A percentile compares a stretch with the other conserved stretches of the same genome.
These are phyloP conservation scores for Lepiota venenata DNA, from an alignment of 768 basidiomycete species.

Conservation along the genomic window DNA sequence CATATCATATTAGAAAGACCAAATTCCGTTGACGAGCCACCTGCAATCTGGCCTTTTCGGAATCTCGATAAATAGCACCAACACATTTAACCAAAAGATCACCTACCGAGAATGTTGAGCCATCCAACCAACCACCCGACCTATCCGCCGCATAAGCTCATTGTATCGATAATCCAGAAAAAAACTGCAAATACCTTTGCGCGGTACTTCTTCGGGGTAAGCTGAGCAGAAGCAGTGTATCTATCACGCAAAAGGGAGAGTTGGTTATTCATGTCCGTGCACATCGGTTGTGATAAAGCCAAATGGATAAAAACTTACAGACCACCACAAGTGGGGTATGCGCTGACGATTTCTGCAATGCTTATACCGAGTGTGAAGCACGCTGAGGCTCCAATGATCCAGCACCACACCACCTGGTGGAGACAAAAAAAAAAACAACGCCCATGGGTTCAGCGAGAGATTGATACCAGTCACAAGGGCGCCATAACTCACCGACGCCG, in stretches of 20 bases:
- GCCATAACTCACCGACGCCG: constrained; percentile 48
- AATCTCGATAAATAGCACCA: constrained; percentile 1
- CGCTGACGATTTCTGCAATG: constrained; percentile 76
- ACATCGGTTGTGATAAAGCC: background rate
- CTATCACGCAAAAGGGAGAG: constrained; percentile 25
- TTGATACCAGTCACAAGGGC: background rate
- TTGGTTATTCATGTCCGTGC: background rate
- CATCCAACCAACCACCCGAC: constrained; percentile 80
- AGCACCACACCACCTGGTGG: constrained; percentile 61
- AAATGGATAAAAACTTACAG: constrained; percentile 37
- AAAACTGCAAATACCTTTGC: constrained; percentile 43
- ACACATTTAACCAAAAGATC: background rate
- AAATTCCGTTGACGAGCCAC: constrained; percentile 84
- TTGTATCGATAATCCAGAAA: background rate
- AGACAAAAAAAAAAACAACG: background rate
- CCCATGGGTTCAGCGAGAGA: background rate
- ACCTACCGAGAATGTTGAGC: constrained; percentile 73
- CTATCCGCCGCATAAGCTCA: constrained; percentile 24
- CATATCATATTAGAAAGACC: constrained; percentile 78
- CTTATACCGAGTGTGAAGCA: constrained; percentile 72
- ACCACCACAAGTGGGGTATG: constrained; percentile 73
- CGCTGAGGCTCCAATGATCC: constrained; percentile 70
- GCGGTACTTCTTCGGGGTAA: constrained; percentile 61
- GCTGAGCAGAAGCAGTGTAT: constrained; percentile 79
- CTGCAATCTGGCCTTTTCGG: constrained; percentile 68